A percentile compares a stretch with the other conserved stretches of the same genome.
Conservation (phyloP, 768 basidiomycete genomes). For the Pulveroboletus ravenelii region DNA sequence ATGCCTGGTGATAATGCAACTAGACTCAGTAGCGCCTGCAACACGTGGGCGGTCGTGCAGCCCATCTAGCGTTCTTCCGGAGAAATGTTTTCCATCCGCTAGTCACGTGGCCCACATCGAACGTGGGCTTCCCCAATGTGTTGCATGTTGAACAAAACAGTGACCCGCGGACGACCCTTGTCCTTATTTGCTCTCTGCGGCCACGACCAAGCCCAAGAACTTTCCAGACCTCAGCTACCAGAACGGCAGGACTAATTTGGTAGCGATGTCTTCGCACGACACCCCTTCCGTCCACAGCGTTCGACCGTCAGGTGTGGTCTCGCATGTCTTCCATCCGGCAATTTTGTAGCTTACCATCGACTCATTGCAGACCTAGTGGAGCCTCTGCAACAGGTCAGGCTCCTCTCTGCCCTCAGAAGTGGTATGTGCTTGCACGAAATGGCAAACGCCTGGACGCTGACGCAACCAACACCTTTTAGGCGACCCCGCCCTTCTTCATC, state of each 20-base stretch:
- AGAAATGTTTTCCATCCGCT: not conserved
- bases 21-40: too few relatives aligned
- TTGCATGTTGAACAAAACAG: slow-evolving; percentile 8
- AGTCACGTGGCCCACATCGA: slow-evolving; percentile 11
- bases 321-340: not conserved
- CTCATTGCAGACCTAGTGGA: slow-evolving; percentile 24
- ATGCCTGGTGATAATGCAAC: too few relatives aligned
- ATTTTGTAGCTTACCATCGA: slow-evolving; percentile 4
- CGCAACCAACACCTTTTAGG: slow-evolving; percentile 36
- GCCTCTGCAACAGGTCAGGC: slow-evolving; percentile 60
- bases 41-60: too few relatives aligned
- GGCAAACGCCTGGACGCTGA: not conserved
- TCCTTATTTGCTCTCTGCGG: not conserved
- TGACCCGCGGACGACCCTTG: not conserved
- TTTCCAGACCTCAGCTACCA: not conserved
- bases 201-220: slow-evolving; percentile 1
- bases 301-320: slow-evolving; percentile 13
- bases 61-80: too few relatives aligned
- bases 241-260: not conserved
- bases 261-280: slow-evolving; percentile 18
- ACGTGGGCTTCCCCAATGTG: slow-evolving; percentile 1
- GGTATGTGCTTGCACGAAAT: slow-evolving; percentile 35
- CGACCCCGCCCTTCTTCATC: slow-evolving; percentile 74
- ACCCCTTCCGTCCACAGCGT: slow-evolving; percentile 17
- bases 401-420: slow-evolving; percentile 57